These are phyloP conservation scores for Chaetomium tenue DNA, from an alignment of 495 filamentous ascomycete species.

Conservation along the genomic window DNA sequence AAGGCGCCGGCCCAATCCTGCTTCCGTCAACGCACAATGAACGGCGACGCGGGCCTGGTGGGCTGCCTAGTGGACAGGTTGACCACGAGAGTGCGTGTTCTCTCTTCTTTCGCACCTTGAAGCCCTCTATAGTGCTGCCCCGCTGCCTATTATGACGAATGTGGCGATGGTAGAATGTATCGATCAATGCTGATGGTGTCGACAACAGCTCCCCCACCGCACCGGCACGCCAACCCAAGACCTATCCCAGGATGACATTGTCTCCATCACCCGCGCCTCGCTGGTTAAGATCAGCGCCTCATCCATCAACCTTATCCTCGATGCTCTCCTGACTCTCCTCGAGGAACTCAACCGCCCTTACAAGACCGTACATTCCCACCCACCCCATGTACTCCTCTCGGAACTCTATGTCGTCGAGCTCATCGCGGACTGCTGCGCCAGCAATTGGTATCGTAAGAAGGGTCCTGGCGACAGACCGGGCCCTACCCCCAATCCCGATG, in stretches of 20 bases:
- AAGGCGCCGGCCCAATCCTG: constrained; percentile 30
- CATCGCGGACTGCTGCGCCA: constrained; percentile 61
- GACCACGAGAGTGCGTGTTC: constrained; percentile 54
- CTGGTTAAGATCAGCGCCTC: constrained; percentile 58
- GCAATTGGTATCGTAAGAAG: constrained; percentile 48
- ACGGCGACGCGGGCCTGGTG: constrained; percentile 61
- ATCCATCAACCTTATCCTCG: constrained; percentile 54
- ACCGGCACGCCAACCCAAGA: constrained; percentile 58
- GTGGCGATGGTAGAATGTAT: neutral
- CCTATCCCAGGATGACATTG: constrained; percentile 61
- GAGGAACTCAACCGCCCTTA: constrained; percentile 50
- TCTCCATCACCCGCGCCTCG: constrained; percentile 57
- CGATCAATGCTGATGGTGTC: constrained; percentile 6
- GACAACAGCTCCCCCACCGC: constrained; percentile 58
- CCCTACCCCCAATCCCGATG: constrained; percentile 2
- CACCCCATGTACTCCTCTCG: constrained; percentile 56
- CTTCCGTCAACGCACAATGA: constrained; percentile 49
- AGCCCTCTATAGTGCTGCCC: neutral
- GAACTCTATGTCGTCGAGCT: constrained; percentile 60
- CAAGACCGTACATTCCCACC: constrained; percentile 41
- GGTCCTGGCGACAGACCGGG: constrained; percentile 32
- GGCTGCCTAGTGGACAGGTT: constrained; percentile 64
- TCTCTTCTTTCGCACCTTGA: neutral
- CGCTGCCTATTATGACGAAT: neutral
- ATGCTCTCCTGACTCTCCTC: constrained; percentile 52